Evolutionary conservation across 345 rosid species (phyloP).

Genomic region (Mangifera indica): DNA sequence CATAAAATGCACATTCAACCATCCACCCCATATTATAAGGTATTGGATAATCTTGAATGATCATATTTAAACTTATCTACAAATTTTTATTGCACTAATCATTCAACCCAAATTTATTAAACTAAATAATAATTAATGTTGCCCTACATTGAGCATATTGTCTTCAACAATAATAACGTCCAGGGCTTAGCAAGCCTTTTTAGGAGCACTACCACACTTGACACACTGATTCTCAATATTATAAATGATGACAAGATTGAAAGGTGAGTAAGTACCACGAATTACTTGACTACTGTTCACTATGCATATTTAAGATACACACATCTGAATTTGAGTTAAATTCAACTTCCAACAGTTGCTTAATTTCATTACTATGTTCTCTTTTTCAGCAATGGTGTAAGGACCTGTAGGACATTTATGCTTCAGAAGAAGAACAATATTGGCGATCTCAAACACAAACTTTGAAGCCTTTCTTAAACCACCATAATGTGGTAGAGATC

Average conservation of each 20-base stretch:
- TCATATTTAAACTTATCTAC: no score
- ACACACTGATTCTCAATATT: conserved; percentile 57
- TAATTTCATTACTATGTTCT: neutral
- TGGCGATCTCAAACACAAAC: conserved; percentile 59
- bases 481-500: conserved; percentile 64
- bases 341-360: neutral
- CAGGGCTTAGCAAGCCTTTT: conserved; percentile 59
- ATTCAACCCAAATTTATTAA: no score
- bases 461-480: conserved; percentile 52
- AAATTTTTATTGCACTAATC: no score
- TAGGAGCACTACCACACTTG: conserved; percentile 53
- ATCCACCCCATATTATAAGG: no score
- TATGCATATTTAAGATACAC: neutral
- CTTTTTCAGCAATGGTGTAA: conserved; percentile 64
- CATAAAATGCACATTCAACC: no score
- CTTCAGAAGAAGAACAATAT: conserved; percentile 59
- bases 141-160: no score
- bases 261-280: conserved; percentile 46
- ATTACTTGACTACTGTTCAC: neutral
- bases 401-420: conserved; percentile 65
- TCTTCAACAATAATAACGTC: conserved; percentile 47
- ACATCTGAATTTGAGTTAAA: neutral
- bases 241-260: conserved; percentile 49
- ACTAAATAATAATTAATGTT: no score
- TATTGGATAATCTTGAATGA: no score